Percentiles rank a stretch among this genome's conserved stretches.
Conservation (phyloP, 345 rosid genomes). For the Pistacia vera region DNA sequence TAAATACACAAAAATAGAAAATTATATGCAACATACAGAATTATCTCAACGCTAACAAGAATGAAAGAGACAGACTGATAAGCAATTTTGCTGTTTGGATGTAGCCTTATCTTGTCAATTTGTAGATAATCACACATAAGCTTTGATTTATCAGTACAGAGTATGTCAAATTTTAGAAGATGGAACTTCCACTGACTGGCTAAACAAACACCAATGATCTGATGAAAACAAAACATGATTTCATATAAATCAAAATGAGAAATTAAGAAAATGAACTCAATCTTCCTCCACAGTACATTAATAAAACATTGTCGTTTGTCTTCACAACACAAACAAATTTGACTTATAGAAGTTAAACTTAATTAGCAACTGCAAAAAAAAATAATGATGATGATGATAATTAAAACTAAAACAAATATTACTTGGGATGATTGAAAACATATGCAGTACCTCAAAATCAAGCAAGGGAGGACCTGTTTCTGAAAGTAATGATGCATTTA, state of each 20-base stretch:
- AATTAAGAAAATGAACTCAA: not conserved
- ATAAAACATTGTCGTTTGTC: not conserved
- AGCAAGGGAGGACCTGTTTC: conserved; percentile 97
- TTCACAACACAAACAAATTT: not conserved
- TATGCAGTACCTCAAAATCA: conserved; percentile 83
- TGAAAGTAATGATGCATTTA: conserved; percentile 74
- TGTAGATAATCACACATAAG: not conserved
- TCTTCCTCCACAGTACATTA: not conserved
- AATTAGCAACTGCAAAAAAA: not conserved
- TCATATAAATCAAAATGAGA: not conserved
- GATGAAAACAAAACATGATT: conserved; percentile 1
- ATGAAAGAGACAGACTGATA: not conserved
- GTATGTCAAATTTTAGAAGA: not conserved
- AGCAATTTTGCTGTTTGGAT: not conserved
- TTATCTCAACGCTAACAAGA: not conserved
- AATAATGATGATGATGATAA: not conserved
- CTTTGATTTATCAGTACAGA: not conserved
- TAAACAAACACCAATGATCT: conserved; percentile 5
- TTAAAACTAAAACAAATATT: not conserved
- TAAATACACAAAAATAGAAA: too few species aligned
- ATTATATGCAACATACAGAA: not conserved
- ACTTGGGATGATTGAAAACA: conserved; percentile 1
- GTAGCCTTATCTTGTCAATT: not conserved
- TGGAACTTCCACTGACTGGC: not conserved
- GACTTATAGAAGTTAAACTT: not conserved